Base-by-base conservation (phyloP, 768 basidiomycete species). In the Tylopilus sp. region DNA sequence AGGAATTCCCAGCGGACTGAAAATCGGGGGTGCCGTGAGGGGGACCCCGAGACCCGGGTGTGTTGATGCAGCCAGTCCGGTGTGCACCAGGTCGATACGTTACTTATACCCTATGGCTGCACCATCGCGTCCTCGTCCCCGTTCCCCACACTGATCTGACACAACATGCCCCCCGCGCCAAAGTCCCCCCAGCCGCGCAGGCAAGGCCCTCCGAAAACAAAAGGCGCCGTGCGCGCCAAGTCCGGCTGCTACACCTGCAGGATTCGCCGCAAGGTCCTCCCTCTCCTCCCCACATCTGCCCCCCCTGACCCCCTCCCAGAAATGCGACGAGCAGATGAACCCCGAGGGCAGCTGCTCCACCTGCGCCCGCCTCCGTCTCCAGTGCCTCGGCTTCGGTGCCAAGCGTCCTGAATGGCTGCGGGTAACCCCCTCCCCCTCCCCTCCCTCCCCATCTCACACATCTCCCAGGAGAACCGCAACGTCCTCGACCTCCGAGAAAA, bases 201-300 rank as follows among this genome's bases (percentile, higher is more conserved):
- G 59, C 57, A 72, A 68, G 81, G 81, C 62, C 75, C 80, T 67
- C 78, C 84, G 57, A 90, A 90, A 69, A 78, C 82, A 56, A 92
- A 90, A 77, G 89, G 86, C 67, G 85, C 87, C 50, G 81, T 86
- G 26, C 85, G 89, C 66, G 89, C 89, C 50, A 92, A 92, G 79
- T 87, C 87, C 48, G 89, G 90, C 59, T 92, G 90, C 69, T 92
- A 90, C 74, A 92, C 89, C 52, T 92, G 89, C 75, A 81, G 89
- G 63, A 89, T 92, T 36, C 82, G 90, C 60, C 79, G 89, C 63
- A 91, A 92, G 87, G 89, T 89, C 45, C 37, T 70, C 69, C 59
- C 31, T 47, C 53, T 41, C 50, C 36, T 14, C 49, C 31, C 9
- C 28, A 26, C 48, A 53, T 52, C 45, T 44, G 8, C 21, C 52